Evolutionary conservation across 306 rosid genomes (phyloP).

Genomic region (Datisca glomerata): DNA sequence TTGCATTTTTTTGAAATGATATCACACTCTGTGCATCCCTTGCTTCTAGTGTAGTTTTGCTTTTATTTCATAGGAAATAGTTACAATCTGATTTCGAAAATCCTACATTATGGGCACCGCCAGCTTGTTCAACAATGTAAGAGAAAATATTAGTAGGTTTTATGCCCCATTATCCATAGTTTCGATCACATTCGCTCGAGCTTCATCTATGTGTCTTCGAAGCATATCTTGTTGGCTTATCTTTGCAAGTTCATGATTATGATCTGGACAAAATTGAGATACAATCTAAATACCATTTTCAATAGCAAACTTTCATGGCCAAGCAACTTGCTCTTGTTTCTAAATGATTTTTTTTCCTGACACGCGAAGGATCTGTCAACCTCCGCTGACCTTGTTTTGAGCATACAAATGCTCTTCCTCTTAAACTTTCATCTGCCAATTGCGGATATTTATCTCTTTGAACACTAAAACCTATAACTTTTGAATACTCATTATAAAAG

Average conservation of each 20-base stretch:
- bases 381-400: not conserved
- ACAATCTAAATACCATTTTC: not conserved
- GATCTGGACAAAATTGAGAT: not conserved
- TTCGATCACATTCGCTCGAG: not conserved
- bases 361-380: not conserved
- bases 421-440: not conserved
- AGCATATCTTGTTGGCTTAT: not conserved
- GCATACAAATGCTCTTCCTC: not conserved
- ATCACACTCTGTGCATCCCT: not conserved
- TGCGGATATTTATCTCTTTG: not conserved
- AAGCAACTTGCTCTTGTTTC: not conserved
- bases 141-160: not conserved
- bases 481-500: constrained; percentile 2
- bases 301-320: not conserved
- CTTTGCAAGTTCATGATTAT: constrained; percentile 5
- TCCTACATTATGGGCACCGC: not conserved
- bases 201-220: not conserved
- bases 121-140: not conserved
- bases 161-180: not conserved
- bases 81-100: not conserved
- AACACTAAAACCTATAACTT: not conserved
- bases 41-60: not conserved
- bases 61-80: no score
- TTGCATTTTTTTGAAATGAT: not conserved
- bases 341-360: not conserved